Evolutionary conservation across 768 basidiomycete genomes (phyloP), one percentile per base, ranked within the genome.

Genomic region (Boletus tomentosulus): DNA sequence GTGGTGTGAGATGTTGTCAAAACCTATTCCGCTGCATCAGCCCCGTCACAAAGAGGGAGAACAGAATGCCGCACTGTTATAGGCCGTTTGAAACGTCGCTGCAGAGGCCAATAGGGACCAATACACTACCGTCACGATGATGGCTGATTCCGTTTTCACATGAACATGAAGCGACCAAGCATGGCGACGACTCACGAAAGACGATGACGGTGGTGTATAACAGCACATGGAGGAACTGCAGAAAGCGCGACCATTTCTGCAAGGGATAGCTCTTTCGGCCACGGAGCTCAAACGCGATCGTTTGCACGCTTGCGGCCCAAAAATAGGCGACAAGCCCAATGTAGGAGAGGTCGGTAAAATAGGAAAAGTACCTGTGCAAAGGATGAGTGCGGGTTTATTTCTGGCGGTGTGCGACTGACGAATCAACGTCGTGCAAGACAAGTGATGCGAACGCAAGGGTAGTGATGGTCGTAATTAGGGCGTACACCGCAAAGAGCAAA

Each of bases 341-440:
- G 54, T 81, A 85, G 0, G 82, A 77, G 1, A 87, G 74, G 54
- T 80, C 59, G 0, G 86, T 87, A 65, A 87, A 87, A 68, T 82
- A 87, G 8, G 80, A 78, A 58, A 84, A 76, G 70, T 71, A 85
- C 19, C 85, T 86, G 62, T 4, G 33, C 0, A 15, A 9, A 27
- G 31, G 45, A 38, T 8, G 34, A 31, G 47, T 51, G 25, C 22
- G 42, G 4, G 15, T 4, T 42, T 8, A 39, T 2, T n/a, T 53
- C n/a, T 8, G 33, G 22, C 7, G 47, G 15, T 72, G 63, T 58
- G 64, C 71, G 60, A 69, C 46, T 70, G 37, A 49, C 70, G 78
- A 47, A 53, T 54, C 33, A 70, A 66, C 0, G 55, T 50, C 16
- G 27, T 60, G n/a, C 69, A 66, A 27, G 57, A 61, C 53, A 61